Evolutionary conservation across 2,329 filamentous ascomycete species (phyloP).

Genomic region (Nigrospora osmanthi): DNA sequence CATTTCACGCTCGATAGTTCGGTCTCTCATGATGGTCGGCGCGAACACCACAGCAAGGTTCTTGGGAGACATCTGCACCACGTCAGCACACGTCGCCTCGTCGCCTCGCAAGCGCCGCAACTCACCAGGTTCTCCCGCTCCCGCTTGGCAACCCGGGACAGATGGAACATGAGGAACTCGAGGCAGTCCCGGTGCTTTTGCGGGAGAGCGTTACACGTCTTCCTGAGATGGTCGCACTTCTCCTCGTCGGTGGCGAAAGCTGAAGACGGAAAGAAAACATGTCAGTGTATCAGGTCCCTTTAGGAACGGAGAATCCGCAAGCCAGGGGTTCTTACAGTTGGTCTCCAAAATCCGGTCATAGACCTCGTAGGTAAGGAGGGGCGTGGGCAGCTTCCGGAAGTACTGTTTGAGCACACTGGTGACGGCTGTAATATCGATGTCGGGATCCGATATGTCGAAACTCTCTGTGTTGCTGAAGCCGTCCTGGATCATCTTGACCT

Average conservation of each 20-base stretch:
- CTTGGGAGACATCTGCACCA: conserved; percentile 77
- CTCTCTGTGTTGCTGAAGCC: conserved; percentile 83
- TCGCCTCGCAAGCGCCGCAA: conserved; percentile 7
- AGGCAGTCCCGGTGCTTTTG: conserved; percentile 80
- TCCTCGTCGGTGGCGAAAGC: conserved; percentile 59
- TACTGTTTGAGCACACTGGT: conserved; percentile 97
- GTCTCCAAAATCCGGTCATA: conserved; percentile 87
- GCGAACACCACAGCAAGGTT: conserved; percentile 97
- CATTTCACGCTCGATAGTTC: conserved; percentile 87
- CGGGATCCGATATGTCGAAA: conserved; percentile 88
- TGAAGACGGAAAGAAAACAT: conserved; percentile 16
- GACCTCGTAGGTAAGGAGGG: conserved; percentile 84
- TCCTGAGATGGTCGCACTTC: conserved; percentile 63
- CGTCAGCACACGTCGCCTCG: conserved; percentile 12
- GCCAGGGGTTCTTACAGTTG: conserved; percentile 45
- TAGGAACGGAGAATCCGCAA: background rate
- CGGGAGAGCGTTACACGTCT: conserved; percentile 71
- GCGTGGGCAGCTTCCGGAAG: conserved; percentile 84
- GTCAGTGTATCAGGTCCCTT: background rate
- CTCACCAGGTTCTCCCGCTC: conserved; percentile 77
- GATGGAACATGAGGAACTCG: conserved; percentile 89
- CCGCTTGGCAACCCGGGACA: conserved; percentile 75
- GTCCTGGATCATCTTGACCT: conserved; percentile 83
- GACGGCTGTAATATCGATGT: conserved; percentile 91
- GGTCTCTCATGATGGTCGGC: conserved; percentile 91